phyloP scores from a whole-genome alignment of 257 asterid species.

The Leptodermis oblonga region DNA sequence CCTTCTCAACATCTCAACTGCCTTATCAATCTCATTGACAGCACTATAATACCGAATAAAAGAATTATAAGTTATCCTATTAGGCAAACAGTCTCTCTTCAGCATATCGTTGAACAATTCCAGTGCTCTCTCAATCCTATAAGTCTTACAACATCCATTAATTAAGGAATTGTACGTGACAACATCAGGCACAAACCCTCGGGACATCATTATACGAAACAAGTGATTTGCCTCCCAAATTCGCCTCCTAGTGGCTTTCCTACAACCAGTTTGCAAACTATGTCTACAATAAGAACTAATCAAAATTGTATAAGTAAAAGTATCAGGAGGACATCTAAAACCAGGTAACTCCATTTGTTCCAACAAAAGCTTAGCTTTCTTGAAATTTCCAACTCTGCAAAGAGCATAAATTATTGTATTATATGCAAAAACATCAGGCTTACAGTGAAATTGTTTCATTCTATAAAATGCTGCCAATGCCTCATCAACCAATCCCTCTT shows the following conservation, averaged over 20 bases:
- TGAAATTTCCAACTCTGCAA: slow-evolving; percentile 75
- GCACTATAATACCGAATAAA: slow-evolving; percentile 77
- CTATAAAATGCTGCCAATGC: slow-evolving; percentile 73
- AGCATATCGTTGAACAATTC: slow-evolving; percentile 83
- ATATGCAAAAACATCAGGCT: slow-evolving; percentile 74
- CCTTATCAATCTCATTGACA: slow-evolving; percentile 78
- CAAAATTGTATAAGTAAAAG: slow-evolving; percentile 71
- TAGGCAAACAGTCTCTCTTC: slow-evolving; percentile 63
- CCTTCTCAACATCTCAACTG: slow-evolving; percentile 70
- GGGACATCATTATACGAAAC: slow-evolving; percentile 77
- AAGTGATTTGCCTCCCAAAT: slow-evolving; percentile 94
- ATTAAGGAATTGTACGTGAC: slow-evolving; percentile 91
- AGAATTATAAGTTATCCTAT: slow-evolving; percentile 74
- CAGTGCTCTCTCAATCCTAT: slow-evolving; percentile 76
- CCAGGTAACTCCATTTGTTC: slow-evolving; percentile 93
- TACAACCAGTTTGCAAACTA: slow-evolving; percentile 64
- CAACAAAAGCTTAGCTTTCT: slow-evolving; percentile 69
- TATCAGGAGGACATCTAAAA: slow-evolving; percentile 72
- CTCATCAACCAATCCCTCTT: slow-evolving; percentile 78
- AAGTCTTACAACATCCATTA: slow-evolving; percentile 89
- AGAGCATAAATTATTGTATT: slow-evolving; percentile 67
- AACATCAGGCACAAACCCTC: slow-evolving; percentile 84
- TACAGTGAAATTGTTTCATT: slow-evolving; percentile 85
- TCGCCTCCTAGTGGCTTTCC: slow-evolving; percentile 77
- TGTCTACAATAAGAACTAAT: slow-evolving; percentile 75